Evolutionary conservation across 2,329 filamentous ascomycete genomes (phyloP), one percentile per base, ranked within the genome.

Genomic region (Cylindrodendrum hubeiense): DNA sequence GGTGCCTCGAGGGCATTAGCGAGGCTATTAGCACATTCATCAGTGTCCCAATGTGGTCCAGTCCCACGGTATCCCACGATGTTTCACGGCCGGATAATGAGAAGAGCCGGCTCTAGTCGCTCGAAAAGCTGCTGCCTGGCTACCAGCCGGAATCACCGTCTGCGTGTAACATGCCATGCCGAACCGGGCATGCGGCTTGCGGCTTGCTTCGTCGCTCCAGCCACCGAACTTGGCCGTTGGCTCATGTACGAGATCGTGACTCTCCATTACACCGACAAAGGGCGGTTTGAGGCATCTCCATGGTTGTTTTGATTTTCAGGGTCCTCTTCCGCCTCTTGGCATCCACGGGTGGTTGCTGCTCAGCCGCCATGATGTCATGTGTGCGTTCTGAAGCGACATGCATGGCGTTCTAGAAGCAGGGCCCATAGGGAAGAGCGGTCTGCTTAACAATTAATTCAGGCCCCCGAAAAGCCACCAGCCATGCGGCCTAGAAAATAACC

Each of bases 381-480:
- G 30, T 55, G 64, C 60, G 49, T 51, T n/a, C 24, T 50, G 41
- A 43, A 17, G 46, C 44, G 39, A 34, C 33, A 37, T 61, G 46
- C 43, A 49, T 37, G 24, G 39, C 41, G 61, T 67, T 69, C 63
- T 64, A 60, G 60, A 60, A 52, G 51, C 54, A 44, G 47, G 47
- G 63, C 44, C 53, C 30, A 65, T 58, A 54, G 9, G 9, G 56
- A 57, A 57, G 60, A 60, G 56, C 71, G 68, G 70, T 73, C 68
- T 70, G 59, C 65, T 67, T 73, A 72, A 71, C 71, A 74, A 72
- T 72, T 73, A 57, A 41, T 37, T 57, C n/a, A n/a, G 12, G 39
- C 21, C 15, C 22, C 34, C 24, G 43, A 44, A 28, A 60, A 37
- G 46, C 39, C 60, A 53, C 54, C 41, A 41, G 44, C 53, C 47